Percentiles rank a stretch among this genome's conserved stretches.
phyloP scores from a whole-genome alignment of 2,329 filamentous ascomycete genomes.

The Colletotrichum sp. region DNA sequence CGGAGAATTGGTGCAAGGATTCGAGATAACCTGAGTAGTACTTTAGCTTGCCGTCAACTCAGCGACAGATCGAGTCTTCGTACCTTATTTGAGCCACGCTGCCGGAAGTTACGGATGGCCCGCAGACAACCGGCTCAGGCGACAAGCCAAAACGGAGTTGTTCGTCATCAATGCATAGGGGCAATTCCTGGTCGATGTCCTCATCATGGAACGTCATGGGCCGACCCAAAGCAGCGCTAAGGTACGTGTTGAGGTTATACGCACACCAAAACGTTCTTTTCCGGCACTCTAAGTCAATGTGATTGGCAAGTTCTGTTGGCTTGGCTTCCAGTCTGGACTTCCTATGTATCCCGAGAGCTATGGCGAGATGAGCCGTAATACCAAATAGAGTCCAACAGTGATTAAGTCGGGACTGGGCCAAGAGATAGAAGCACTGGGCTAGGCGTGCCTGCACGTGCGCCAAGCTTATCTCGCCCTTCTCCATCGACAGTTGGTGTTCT shows the following conservation, averaged over 20 bases:
- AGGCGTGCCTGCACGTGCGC: slow-evolving; percentile 45
- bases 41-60: not conserved
- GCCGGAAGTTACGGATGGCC: slow-evolving; percentile 33
- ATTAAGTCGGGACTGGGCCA: slow-evolving; percentile 48
- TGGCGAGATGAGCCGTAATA: slow-evolving; percentile 39
- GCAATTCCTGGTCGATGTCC: slow-evolving; percentile 67
- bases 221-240: slow-evolving; percentile 65
- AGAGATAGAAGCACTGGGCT: slow-evolving; percentile 46
- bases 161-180: slow-evolving; percentile 56
- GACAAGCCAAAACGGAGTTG: slow-evolving; percentile 26
- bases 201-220: slow-evolving; percentile 68
- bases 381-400: slow-evolving; percentile 52
- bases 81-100: slow-evolving; percentile 39
- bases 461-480: slow-evolving; percentile 40
- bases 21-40: slow-evolving; percentile 29
- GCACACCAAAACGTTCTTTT: slow-evolving; percentile 65
- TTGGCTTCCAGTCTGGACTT: not conserved
- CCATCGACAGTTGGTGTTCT: slow-evolving; percentile 40
- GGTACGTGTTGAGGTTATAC: slow-evolving; percentile 68
- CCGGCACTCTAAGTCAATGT: slow-evolving; percentile 41
- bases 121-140: not conserved
- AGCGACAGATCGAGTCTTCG: not conserved
- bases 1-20: slow-evolving; percentile 39
- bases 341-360: slow-evolving; percentile 30
- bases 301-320: slow-evolving; percentile 3